phyloP scores from a whole-genome alignment of 371 early-diverging fungal genomes.

The Rhizomucor pusillus region DNA sequence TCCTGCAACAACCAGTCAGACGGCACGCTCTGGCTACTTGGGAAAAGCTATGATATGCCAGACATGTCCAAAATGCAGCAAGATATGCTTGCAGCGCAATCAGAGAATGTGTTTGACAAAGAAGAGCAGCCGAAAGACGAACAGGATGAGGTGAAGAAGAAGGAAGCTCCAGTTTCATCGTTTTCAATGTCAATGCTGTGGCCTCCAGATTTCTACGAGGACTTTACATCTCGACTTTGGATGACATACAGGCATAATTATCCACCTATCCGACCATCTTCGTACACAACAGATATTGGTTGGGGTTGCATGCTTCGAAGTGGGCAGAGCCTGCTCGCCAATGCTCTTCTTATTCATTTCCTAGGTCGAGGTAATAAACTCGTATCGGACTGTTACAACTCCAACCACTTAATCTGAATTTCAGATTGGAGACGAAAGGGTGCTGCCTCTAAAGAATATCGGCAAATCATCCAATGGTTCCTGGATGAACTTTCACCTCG shows the following conservation, averaged over 20 bases:
- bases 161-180: constrained; percentile 3
- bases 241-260: constrained; percentile 91
- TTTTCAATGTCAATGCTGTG: constrained; percentile 24
- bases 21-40: constrained; percentile 34
- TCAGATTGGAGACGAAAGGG: constrained; percentile 53
- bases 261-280: constrained; percentile 78
- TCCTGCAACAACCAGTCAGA: constrained; percentile 7
- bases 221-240: constrained; percentile 83
- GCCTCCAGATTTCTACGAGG: constrained; percentile 61
- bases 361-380: constrained; percentile 60
- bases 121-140: not conserved
- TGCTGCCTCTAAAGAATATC: constrained; percentile 37
- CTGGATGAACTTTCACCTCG: constrained; percentile 73
- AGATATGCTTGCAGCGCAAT: constrained; percentile 36
- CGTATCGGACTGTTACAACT: not conserved
- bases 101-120: constrained; percentile 27
- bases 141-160: not conserved
- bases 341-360: constrained; percentile 71
- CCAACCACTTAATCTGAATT: constrained; percentile 2
- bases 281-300: constrained; percentile 83
- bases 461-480: constrained; percentile 79
- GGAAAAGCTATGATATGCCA: constrained; percentile 23
- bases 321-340: constrained; percentile 91
- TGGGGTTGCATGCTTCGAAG: constrained; percentile 98
- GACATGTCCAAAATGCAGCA: constrained; percentile 26